Evolutionary conservation across 495 filamentous ascomycete species (phyloP), one percentile per base, ranked within the genome.

Genomic region (Evansstolkia leycettana): DNA sequence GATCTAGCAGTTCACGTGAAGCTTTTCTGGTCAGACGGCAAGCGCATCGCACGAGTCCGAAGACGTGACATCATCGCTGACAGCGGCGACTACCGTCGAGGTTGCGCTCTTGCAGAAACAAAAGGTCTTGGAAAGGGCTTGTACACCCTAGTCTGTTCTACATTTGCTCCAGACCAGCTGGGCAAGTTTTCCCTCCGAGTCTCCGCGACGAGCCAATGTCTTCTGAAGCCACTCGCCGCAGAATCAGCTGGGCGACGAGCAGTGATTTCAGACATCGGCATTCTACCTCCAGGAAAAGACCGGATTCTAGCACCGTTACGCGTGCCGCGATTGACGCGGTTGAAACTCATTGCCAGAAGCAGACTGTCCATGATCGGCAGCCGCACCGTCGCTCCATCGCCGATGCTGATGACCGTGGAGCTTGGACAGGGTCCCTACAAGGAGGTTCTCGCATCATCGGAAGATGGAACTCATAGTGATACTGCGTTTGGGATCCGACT

Each of bases 91-190:
- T 94, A 98, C 58, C 73, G 78, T 20, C 78, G 77, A 8, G 82
- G 81, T 17, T 82, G 80, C 46, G 84, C 80, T 5, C 55, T 84
- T 24, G 77, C 78, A 3, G 73, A 80, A 36, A 52, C 72, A 9
- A 51, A 55, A 10, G 51, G 50, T 5, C 54, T 89, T 6, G 68
- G 71, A 17, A 54, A 65, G 2, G 89, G 89, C 2, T 68, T 64
- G 0, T 96, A 96, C 57, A 94, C 86, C 0, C 69, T 94, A 31
- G 77, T 96, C 8, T 81, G 76, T 45, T 87, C 81, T 6, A 94
- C 90, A 1, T 95, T 92, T 50, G 84, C 93, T 29, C 70, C 78
- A 0, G 75, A 75, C 18, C 80, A 88, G 48, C 56, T 73, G 2
- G 85, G 75, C 2, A 65, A 64, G n/a, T 96, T 92, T 57, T 74